Evolutionary conservation across 352 stramenopile species (phyloP).

Genomic region (Globisporangium uncinulatum): DNA sequence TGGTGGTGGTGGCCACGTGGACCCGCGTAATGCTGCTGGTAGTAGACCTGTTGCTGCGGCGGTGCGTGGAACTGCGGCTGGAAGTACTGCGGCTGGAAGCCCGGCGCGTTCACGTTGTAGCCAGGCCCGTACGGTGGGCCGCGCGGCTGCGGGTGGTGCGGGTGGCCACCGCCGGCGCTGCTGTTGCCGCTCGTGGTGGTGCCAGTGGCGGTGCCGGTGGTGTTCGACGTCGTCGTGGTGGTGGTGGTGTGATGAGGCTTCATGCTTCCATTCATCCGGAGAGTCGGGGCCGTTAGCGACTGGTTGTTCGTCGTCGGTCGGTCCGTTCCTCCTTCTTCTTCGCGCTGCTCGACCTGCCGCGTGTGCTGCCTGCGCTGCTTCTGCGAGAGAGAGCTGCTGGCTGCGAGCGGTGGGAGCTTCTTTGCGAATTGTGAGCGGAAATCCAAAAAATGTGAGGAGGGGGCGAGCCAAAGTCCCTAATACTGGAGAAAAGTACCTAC

Average conservation of each 20-base stretch:
- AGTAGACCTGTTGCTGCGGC: slow-evolving; percentile 26
- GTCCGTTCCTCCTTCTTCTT: background rate
- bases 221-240: background rate
- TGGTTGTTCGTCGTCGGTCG: background rate
- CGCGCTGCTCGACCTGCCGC: background rate
- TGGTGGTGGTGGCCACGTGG: slow-evolving; percentile 35
- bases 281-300: no score
- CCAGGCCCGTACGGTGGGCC: slow-evolving; percentile 11
- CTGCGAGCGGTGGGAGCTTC: slow-evolving; percentile 5
- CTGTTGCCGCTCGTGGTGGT: slow-evolving; percentile 5
- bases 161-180: slow-evolving; percentile 1
- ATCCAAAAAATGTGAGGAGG: no score
- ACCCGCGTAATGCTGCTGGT: slow-evolving; percentile 16
- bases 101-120: slow-evolving; percentile 30
- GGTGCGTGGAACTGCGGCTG: slow-evolving; percentile 29
- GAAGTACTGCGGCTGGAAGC: slow-evolving; percentile 33
- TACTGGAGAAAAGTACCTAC: no score
- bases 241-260: slow-evolving; percentile 35
- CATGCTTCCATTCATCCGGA: slow-evolving; percentile 37
- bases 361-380: background rate
- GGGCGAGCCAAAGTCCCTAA: no score
- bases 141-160: slow-evolving; percentile 8
- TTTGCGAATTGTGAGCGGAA: background rate
- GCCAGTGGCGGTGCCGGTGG: slow-evolving; percentile 19
- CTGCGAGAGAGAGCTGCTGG: background rate